phyloP scores from a whole-genome alignment of 2,329 filamentous ascomycete genomes.

The Colletotrichum cordylinicola region DNA sequence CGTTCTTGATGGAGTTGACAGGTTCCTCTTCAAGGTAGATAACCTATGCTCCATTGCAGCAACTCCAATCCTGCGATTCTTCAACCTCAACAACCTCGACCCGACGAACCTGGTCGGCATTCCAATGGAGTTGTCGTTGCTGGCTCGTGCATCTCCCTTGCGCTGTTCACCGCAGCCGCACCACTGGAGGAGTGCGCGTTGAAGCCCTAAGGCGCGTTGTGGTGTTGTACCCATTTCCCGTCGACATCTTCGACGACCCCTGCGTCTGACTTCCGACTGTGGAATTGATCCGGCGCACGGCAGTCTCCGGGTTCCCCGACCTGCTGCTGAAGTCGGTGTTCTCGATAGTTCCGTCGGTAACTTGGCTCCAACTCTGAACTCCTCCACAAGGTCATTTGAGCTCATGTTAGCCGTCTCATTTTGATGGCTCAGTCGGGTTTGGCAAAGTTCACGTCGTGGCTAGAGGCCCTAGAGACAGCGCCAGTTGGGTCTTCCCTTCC shows the following conservation, averaged over 20 bases:
- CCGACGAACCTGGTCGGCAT: fast-evolving
- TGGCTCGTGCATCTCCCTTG: not conserved
- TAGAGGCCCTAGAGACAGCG: too few species aligned
- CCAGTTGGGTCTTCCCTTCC: not conserved
- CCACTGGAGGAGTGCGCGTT: too few species aligned
- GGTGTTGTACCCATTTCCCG: not conserved
- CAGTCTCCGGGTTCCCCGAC: not conserved
- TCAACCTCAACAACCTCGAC: not conserved
- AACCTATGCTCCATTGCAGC: not conserved
- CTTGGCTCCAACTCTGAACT: not conserved
- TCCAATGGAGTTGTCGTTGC: not conserved
- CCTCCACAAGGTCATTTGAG: not conserved
- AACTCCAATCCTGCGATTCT: not conserved
- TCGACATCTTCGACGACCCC: not conserved
- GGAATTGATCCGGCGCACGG: too few species aligned
- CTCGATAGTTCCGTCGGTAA: too few species aligned
- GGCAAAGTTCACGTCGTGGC: not conserved
- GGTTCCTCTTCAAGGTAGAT: not conserved
- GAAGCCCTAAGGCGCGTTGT: too few species aligned
- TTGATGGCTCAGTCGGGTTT: not conserved
- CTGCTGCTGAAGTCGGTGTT: not conserved
- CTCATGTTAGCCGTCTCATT: not conserved
- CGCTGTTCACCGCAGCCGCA: not conserved
- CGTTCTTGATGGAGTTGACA: not conserved
- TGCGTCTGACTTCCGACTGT: too few species aligned